A percentile compares a stretch with the other conserved stretches of the same genome.
Conservation (phyloP, 106 monocot genomes). For the Allium sativum region DNA sequence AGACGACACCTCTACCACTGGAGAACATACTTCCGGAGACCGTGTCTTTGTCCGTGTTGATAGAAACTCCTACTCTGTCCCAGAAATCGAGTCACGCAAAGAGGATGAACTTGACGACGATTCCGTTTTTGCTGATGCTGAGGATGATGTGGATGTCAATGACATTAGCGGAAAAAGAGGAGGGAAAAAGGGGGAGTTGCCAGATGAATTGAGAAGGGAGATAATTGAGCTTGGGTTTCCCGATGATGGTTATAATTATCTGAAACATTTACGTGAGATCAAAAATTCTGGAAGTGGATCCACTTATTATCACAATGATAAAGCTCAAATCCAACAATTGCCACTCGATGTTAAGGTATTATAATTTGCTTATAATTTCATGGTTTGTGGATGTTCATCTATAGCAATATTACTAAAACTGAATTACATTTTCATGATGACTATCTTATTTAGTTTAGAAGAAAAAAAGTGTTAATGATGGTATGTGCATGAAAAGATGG, state of each 20-base stretch:
- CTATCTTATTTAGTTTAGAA: not conserved
- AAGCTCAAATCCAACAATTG: slow-evolving; percentile 49
- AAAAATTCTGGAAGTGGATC: slow-evolving; percentile 48
- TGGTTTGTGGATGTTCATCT: not conserved
- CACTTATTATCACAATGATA: slow-evolving; percentile 42
- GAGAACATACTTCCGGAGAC: slow-evolving; percentile 14
- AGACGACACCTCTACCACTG: not conserved
- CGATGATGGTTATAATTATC: slow-evolving; percentile 91
- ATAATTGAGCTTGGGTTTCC: slow-evolving; percentile 83
- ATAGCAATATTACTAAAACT: not conserved
- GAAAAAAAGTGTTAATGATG: not conserved
- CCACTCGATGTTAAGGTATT: slow-evolving; percentile 61
- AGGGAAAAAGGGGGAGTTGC: slow-evolving; percentile 11
- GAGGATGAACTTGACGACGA: not conserved
- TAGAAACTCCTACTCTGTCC: slow-evolving; percentile 42
- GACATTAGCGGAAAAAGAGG: slow-evolving; percentile 6
- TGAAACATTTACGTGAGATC: slow-evolving; percentile 79
- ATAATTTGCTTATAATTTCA: too few relatives aligned
- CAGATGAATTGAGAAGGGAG: slow-evolving; percentile 63
- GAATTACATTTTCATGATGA: too few relatives aligned
- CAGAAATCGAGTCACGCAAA: slow-evolving; percentile 17
- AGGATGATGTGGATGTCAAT: slow-evolving; percentile 23
- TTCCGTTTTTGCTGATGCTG: slow-evolving; percentile 61
- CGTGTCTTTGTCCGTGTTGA: slow-evolving; percentile 88
- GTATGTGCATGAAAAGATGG: too few relatives aligned